A percentile compares a stretch with the other conserved stretches of the same genome.
These are phyloP conservation scores for Debaryomycetaceae sp. DNA, from an alignment of 1,139 yeast genomes.

Conservation along the genomic window DNA sequence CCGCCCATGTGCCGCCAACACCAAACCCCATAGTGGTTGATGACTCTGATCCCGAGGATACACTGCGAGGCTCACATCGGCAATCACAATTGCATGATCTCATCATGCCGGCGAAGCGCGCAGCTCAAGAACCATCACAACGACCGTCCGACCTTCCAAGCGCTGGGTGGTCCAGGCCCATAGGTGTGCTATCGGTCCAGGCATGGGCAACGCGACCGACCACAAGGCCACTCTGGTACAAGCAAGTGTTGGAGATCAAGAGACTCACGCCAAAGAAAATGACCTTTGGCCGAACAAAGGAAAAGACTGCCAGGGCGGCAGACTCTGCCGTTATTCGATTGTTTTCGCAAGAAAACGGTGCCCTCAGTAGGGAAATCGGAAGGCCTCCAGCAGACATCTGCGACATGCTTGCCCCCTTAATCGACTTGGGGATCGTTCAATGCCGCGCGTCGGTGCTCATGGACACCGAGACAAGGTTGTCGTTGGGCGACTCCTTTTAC, in stretches of 20 bases:
- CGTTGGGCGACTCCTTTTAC: conserved; percentile 70
- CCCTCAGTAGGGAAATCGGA: conserved; percentile 59
- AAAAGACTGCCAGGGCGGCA: conserved; percentile 14
- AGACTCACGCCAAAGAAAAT: conserved; percentile 27
- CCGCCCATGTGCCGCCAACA: background rate
- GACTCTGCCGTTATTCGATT: conserved; percentile 31
- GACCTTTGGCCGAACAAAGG: conserved; percentile 14
- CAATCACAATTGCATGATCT: conserved; percentile 2
- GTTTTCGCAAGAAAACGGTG: conserved; percentile 18
- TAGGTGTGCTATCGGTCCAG: conserved; percentile 70
- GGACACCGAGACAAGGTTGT: conserved; percentile 49
- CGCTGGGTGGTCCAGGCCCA: conserved; percentile 30
- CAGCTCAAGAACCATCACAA: background rate
- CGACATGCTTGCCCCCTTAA: conserved; percentile 59
- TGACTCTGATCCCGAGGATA: background rate
- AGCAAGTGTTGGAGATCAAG: conserved; percentile 42
- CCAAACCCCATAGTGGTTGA: conserved; percentile 1
- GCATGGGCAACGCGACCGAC: conserved; percentile 87
- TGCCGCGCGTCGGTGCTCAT: conserved; percentile 61
- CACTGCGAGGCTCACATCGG: background rate
- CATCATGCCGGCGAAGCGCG: conserved; percentile 3
- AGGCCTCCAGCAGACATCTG: conserved; percentile 73
- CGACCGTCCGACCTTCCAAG: background rate
- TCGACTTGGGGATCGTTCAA: conserved; percentile 51
- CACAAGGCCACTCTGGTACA: conserved; percentile 44